phyloP scores from a whole-genome alignment of 805 yeast species.

The Pichia heedii region DNA sequence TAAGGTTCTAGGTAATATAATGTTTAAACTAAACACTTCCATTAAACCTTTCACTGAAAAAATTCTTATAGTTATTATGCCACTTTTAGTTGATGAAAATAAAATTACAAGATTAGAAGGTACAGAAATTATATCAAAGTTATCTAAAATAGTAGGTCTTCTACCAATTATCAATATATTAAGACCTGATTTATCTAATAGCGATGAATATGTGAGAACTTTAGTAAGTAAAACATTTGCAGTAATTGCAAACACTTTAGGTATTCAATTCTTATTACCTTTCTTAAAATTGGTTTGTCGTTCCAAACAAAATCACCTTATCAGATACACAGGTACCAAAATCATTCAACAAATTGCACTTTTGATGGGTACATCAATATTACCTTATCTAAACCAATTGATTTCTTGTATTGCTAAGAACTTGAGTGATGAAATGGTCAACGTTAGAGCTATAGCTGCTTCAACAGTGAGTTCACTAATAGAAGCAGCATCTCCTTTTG shows the following conservation, averaged over 20 bases:
- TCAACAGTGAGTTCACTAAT: slow-evolving; percentile 67
- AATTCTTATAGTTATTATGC: slow-evolving; percentile 66
- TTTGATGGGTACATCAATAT: slow-evolving; percentile 57
- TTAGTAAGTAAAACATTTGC: slow-evolving; percentile 75
- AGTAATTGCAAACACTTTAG: slow-evolving; percentile 71
- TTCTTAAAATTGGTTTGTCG: slow-evolving; percentile 73
- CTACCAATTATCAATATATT: slow-evolving; percentile 69
- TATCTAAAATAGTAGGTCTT: slow-evolving; percentile 77
- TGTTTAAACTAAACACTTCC: slow-evolving; percentile 54
- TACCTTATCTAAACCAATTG: slow-evolving; percentile 64
- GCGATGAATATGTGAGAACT: slow-evolving; percentile 73
- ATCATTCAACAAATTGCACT: slow-evolving; percentile 69
- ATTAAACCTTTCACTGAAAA: slow-evolving; percentile 68
- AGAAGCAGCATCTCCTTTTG: slow-evolving; percentile 77
- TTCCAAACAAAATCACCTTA: slow-evolving; percentile 70
- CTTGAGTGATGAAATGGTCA: slow-evolving; percentile 57
- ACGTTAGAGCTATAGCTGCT: slow-evolving; percentile 64
- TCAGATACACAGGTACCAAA: slow-evolving; percentile 75
- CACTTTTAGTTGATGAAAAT: slow-evolving; percentile 74
- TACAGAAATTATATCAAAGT: slow-evolving; percentile 62
- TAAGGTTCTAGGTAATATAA: slow-evolving; percentile 61
- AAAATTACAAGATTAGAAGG: slow-evolving; percentile 68
- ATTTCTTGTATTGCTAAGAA: slow-evolving; percentile 53
- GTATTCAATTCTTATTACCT: slow-evolving; percentile 63
- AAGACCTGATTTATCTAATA: slow-evolving; percentile 74